Evolutionary conservation across 108 stramenopile genomes (phyloP).

Genomic region (Skeletonema potamos): DNA sequence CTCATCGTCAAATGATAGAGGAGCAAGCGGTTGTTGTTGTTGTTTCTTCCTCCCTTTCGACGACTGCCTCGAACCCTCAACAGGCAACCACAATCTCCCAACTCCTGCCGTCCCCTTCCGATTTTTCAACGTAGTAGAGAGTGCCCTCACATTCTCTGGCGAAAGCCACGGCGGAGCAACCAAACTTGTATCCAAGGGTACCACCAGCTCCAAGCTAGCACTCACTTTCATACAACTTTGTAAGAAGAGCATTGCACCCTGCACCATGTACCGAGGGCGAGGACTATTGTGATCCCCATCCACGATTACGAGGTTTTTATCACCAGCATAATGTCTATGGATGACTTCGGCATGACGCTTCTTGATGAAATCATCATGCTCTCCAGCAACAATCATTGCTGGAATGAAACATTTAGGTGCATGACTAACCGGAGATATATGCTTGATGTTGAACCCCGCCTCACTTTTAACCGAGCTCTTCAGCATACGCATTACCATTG

Average conservation of each 20-base stretch:
- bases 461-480: conserved; percentile 50
- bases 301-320: conserved; percentile 75
- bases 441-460: conserved; percentile 60
- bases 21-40: neutral
- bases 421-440: conserved; percentile 59
- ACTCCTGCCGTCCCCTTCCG: neutral
- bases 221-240: conserved; percentile 46
- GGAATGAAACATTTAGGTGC: conserved; percentile 67
- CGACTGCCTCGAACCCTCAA: neutral
- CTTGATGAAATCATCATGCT: conserved; percentile 69
- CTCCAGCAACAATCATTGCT: conserved; percentile 70
- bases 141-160: neutral
- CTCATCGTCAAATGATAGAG: neutral
- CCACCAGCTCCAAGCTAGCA: conserved; percentile 32
- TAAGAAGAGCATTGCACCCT: conserved; percentile 36
- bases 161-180: conserved; percentile 33
- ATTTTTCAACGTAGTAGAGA: neutral
- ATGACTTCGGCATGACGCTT: conserved; percentile 49
- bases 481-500: conserved; percentile 56
- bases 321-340: conserved; percentile 66
- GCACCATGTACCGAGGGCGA: conserved; percentile 50
- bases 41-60: neutral
- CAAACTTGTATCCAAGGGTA: conserved; percentile 34
- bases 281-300: conserved; percentile 83
- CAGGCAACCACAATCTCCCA: neutral